Conservation (phyloP, 2,329 filamentous ascomycete species). For the Alternaria triticimaculans region DNA sequence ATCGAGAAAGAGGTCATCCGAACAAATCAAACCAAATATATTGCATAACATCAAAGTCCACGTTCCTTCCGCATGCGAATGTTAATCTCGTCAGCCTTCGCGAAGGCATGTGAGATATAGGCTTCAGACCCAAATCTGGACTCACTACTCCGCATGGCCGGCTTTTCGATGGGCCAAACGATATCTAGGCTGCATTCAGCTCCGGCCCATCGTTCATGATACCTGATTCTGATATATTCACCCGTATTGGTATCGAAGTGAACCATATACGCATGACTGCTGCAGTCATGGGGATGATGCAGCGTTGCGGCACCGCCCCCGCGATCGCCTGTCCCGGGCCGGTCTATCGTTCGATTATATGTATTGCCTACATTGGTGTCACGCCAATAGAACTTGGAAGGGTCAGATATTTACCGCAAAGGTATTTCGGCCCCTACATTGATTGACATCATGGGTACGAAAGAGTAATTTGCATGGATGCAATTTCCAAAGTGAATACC, state of each 20-base stretch:
- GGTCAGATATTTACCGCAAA: not conserved
- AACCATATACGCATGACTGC: not conserved
- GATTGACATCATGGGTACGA: not conserved
- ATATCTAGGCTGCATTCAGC: not conserved
- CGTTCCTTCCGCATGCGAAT: not conserved
- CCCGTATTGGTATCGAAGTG: not conserved
- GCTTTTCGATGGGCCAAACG: not conserved
- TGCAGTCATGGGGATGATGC: not conserved
- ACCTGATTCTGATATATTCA: not conserved
- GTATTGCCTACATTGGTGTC: not conserved
- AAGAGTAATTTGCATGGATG: not conserved
- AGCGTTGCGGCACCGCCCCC: not conserved
- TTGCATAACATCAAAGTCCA: not conserved
- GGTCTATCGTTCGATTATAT: not conserved
- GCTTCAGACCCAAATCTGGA: not conserved
- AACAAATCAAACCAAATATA: not conserved
- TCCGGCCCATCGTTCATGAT: not conserved
- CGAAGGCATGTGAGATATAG: not conserved
- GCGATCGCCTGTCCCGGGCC: not conserved
- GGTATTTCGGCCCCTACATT: not conserved
- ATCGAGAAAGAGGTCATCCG: not conserved
- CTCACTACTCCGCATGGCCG: not conserved
- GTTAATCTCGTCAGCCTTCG: not conserved
- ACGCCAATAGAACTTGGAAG: not conserved
- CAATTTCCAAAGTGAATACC: not conserved